phyloP scores from a whole-genome alignment of 2,329 filamentous ascomycete genomes.

The Penicillium griseofulvum region DNA sequence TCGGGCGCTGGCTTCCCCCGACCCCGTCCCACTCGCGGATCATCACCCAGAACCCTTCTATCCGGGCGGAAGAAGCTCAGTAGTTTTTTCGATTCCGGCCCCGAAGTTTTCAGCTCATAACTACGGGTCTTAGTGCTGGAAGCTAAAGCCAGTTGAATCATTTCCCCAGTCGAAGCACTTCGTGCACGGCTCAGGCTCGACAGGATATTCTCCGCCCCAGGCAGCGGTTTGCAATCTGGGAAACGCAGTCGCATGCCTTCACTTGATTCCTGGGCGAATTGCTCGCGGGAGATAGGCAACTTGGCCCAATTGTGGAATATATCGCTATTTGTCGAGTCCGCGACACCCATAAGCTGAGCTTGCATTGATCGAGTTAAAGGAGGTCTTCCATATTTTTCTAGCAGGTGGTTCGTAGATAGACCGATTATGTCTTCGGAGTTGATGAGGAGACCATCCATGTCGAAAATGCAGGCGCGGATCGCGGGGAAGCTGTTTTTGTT shows the following conservation, averaged over 20 bases:
- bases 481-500: constrained; percentile 22
- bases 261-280: constrained; percentile 32
- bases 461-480: constrained; percentile 36
- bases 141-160: constrained; percentile 25
- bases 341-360: constrained; percentile 26
- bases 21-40: constrained; percentile 20
- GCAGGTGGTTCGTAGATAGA: constrained; percentile 16
- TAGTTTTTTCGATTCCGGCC: constrained; percentile 18
- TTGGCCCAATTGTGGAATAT: constrained; percentile 35
- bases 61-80: constrained; percentile 16
- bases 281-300: constrained; percentile 26
- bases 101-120: constrained; percentile 25
- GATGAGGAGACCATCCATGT: constrained; percentile 36
- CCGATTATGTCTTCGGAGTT: constrained; percentile 36
- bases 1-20: constrained; percentile 29
- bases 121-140: constrained; percentile 22
- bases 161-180: constrained; percentile 5
- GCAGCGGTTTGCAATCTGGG: constrained; percentile 23
- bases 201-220: constrained; percentile 21
- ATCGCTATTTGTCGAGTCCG: constrained; percentile 24
- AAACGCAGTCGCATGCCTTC: constrained; percentile 31
- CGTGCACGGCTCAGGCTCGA: constrained; percentile 16
- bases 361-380: constrained; percentile 16
- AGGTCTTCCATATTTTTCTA: constrained; percentile 21
- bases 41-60: constrained; percentile 19